Evolutionary conservation across 2,329 filamentous ascomycete genomes (phyloP).

Genomic region (Neonectria coccinea): DNA sequence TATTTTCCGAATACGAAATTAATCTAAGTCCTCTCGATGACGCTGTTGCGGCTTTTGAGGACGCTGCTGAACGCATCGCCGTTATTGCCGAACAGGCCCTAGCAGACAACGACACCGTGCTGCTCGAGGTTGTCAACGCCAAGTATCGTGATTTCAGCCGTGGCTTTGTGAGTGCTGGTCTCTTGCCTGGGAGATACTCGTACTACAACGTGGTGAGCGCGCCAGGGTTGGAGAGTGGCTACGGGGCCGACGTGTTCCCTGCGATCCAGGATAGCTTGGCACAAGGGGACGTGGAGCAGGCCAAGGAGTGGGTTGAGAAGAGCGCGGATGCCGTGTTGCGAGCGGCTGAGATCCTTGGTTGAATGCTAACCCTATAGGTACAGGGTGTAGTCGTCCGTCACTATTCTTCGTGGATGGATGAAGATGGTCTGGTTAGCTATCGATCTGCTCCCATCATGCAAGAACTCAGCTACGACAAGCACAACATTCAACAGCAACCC

Average conservation of each 20-base stretch:
- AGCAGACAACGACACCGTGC: conserved; percentile 17
- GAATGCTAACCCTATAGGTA: not conserved
- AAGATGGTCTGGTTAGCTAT: not conserved
- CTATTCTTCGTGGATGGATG: not conserved
- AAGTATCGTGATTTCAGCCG: conserved; percentile 31
- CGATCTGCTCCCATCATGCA: not conserved
- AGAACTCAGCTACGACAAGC: too few relatives aligned
- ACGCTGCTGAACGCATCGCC: conserved; percentile 19
- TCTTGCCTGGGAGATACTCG: conserved; percentile 27
- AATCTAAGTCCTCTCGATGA: conserved; percentile 22
- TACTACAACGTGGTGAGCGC: conserved; percentile 38
- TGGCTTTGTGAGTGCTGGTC: conserved; percentile 30
- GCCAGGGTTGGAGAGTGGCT: conserved; percentile 31
- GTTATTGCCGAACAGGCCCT: conserved; percentile 19
- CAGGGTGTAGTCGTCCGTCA: not conserved
- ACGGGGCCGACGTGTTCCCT: conserved; percentile 38
- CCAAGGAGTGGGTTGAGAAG: conserved; percentile 38
- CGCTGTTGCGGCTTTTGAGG: conserved; percentile 22
- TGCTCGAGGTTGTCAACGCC: conserved; percentile 22
- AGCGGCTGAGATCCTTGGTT: conserved; percentile 32
- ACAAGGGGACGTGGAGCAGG: conserved; percentile 31
- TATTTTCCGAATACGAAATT: conserved; percentile 9
- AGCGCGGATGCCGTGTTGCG: conserved; percentile 35
- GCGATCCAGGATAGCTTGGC: conserved; percentile 39
- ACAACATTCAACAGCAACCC: too few relatives aligned